Evolutionary conservation across 768 basidiomycete genomes (phyloP).

Genomic region (Lactarius pseudohatsudake): DNA sequence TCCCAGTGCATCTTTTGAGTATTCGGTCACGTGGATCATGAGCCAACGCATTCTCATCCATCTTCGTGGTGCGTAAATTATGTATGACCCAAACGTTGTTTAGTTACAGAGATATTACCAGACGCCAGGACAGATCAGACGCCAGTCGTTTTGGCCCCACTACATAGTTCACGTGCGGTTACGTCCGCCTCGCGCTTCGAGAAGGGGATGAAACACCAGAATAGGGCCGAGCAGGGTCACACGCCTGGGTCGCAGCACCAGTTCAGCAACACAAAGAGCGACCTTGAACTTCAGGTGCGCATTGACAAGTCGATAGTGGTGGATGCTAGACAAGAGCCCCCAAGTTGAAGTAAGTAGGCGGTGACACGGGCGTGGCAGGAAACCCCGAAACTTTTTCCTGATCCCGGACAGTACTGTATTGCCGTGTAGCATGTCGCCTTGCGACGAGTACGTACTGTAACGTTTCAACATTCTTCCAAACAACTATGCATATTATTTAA

Average conservation of each 20-base stretch:
- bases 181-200: background rate
- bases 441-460: too few relatives aligned
- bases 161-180: background rate
- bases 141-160: background rate
- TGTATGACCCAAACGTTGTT: too few relatives aligned
- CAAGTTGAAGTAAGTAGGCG: too few relatives aligned
- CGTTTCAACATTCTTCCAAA: too few relatives aligned
- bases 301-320: constrained; percentile 17
- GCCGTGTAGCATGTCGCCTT: too few relatives aligned
- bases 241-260: background rate
- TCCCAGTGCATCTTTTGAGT: constrained; percentile 36
- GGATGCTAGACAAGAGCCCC: background rate
- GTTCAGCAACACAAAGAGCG: constrained; percentile 1
- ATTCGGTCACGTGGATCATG: constrained; percentile 39
- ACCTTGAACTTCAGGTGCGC: constrained; percentile 28
- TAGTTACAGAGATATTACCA: constrained; percentile 2
- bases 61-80: constrained; percentile 33
- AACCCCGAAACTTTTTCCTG: too few relatives aligned
- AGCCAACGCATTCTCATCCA: constrained; percentile 39
- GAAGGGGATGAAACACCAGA: background rate
- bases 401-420: too few relatives aligned
- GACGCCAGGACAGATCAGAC: constrained; percentile 28
- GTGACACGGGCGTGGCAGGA: too few relatives aligned
- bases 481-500: too few relatives aligned
- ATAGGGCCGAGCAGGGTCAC: background rate